Evolutionary conservation across 495 filamentous ascomycete genomes (phyloP).

Genomic region (Trichoderma virens): DNA sequence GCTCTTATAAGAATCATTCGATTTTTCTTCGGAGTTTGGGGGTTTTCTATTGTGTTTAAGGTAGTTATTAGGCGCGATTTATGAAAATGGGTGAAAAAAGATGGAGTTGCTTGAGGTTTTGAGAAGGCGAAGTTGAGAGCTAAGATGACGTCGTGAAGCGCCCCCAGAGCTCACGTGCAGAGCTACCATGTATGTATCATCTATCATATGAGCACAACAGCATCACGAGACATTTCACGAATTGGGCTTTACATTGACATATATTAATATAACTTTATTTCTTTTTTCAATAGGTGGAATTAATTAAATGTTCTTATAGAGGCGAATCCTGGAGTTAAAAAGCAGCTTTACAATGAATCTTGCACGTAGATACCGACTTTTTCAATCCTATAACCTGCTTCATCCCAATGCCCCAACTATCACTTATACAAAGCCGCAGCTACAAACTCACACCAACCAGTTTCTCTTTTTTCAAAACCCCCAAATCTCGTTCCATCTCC

Average conservation of each 20-base stretch:
- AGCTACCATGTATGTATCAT: not conserved
- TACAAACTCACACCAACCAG: not conserved
- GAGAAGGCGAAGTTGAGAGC: not conserved
- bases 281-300: no score
- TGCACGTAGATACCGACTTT: not conserved
- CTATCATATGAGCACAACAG: not conserved
- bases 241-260: not conserved
- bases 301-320: no score
- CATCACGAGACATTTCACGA: not conserved
- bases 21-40: not conserved
- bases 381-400: not conserved
- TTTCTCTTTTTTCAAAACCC: slow-evolving; percentile 26
- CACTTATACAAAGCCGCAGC: not conserved
- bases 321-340: no score
- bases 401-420: no score
- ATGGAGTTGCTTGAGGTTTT: not conserved
- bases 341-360: no score
- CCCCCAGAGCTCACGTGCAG: not conserved
- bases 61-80: not conserved
- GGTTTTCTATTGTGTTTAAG: not conserved
- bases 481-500: slow-evolving; percentile 57
- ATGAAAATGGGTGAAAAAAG: not conserved
- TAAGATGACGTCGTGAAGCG: not conserved
- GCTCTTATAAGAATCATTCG: not conserved
- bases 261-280: no score